phyloP scores from a whole-genome alignment of 768 basidiomycete species.

The Mycena crocata region DNA sequence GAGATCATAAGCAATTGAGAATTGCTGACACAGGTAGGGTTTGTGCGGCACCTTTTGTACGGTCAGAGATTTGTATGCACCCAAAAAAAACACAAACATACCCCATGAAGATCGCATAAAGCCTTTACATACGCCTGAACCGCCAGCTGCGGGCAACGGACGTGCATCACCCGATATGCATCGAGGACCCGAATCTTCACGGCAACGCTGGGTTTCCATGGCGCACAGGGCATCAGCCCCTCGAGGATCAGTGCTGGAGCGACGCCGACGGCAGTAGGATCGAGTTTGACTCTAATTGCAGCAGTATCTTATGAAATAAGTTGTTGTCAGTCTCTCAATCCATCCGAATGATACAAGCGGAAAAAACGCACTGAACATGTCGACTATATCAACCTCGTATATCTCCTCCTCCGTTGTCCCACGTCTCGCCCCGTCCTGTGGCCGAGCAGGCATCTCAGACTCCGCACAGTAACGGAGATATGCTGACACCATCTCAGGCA shows the following conservation, averaged over 20 bases:
- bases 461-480: background rate
- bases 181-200: slow-evolving; percentile 17
- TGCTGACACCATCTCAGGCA: background rate
- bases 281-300: background rate
- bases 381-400: background rate
- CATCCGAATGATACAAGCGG: background rate
- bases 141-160: background rate
- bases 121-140: background rate
- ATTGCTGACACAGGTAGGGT: slow-evolving; percentile 12
- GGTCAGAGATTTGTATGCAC: background rate
- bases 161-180: background rate
- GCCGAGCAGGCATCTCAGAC: background rate
- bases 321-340: too few species aligned
- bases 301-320: background rate
- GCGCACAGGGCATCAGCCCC: slow-evolving; percentile 17
- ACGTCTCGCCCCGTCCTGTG: too few species aligned
- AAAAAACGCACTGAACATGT: background rate
- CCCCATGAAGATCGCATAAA: background rate
- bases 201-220: slow-evolving; percentile 14
- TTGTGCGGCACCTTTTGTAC: background rate
- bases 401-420: slow-evolving; percentile 3
- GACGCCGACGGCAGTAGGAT: background rate
- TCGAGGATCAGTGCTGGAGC: background rate
- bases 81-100: background rate
- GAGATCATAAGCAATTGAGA: slow-evolving; percentile 32